A percentile compares a stretch with the other conserved stretches of the same genome.
Evolutionary conservation across 805 yeast species (phyloP).

Genomic region (Kluyveromyces wickerhamii): DNA sequence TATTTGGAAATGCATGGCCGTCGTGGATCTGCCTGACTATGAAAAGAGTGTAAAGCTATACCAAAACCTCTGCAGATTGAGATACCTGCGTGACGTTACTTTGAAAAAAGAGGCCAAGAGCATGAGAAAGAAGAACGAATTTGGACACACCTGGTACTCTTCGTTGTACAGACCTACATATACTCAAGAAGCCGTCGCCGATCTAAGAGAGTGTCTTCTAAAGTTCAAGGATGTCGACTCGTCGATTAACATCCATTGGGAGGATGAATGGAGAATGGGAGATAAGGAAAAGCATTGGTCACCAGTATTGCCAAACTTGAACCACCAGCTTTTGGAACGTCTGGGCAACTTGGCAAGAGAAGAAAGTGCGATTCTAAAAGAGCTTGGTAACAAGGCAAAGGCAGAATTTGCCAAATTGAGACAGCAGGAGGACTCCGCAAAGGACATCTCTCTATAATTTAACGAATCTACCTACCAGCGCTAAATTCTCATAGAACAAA

Average conservation of each 20-base stretch:
- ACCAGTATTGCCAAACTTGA: conserved; percentile 36
- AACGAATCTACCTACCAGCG: no score
- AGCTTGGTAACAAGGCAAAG: conserved; percentile 34
- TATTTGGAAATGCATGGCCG: conserved; percentile 86
- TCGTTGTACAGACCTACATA: conserved; percentile 87
- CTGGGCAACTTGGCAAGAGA: conserved; percentile 50
- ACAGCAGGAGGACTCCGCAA: conserved; percentile 9
- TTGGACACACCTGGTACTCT: conserved; percentile 77
- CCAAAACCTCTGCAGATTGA: conserved; percentile 63
- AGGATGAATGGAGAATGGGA: conserved; percentile 80
- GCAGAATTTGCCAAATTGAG: conserved; percentile 11
- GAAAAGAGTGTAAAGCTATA: conserved; percentile 65
- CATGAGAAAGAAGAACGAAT: conserved; percentile 63
- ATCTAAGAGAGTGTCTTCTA: conserved; percentile 37
- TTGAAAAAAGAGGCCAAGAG: conserved; percentile 51
- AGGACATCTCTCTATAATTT: conserved; percentile 7
- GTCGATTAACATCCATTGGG: conserved; percentile 63
- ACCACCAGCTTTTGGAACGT: conserved; percentile 53
- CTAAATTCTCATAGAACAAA: no score
- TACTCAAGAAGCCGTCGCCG: conserved; percentile 88
- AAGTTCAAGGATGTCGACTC: conserved; percentile 22
- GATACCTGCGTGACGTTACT: conserved; percentile 63
- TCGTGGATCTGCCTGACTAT: conserved; percentile 55
- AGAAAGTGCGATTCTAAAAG: conserved; percentile 58
- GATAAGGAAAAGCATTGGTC: conserved; percentile 63